Evolutionary conservation across 176 grass and related monocot genomes (phyloP).

Genomic region (Eremochloa ophiuroides): DNA sequence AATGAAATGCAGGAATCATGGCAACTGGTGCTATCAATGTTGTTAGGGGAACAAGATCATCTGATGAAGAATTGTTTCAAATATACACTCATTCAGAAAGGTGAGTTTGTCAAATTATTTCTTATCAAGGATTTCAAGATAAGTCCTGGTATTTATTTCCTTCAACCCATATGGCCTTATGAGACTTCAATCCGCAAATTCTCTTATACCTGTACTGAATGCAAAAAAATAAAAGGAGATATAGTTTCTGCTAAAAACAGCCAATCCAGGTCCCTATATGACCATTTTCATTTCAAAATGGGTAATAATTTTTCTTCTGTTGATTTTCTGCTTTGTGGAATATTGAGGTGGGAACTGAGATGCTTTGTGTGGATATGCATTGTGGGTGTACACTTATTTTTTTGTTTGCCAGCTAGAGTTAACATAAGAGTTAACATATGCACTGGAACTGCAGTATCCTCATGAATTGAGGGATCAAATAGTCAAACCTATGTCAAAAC

Average conservation of each 20-base stretch:
- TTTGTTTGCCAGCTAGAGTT: slow-evolving; percentile 4
- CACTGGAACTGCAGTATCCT: background rate
- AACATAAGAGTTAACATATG: too few relatives aligned
- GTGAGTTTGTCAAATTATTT: slow-evolving; percentile 27
- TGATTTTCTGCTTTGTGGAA: slow-evolving; percentile 14
- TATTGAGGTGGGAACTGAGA: slow-evolving; percentile 10
- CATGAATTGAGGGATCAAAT: background rate
- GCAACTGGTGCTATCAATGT: slow-evolving; percentile 92
- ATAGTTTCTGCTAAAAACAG: slow-evolving; percentile 10
- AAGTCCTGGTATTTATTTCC: background rate
- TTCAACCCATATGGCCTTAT: background rate
- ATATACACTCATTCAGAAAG: slow-evolving; percentile 97
- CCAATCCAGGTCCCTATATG: background rate
- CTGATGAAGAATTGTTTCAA: slow-evolving; percentile 80
- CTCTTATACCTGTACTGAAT: background rate
- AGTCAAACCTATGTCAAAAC: background rate
- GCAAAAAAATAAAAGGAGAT: background rate
- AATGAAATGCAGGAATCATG: slow-evolving; percentile 73
- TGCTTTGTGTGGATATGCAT: background rate
- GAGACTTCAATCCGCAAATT: background rate
- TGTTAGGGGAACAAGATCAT: slow-evolving; percentile 83
- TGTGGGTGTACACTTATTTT: background rate
- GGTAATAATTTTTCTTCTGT: slow-evolving; percentile 3
- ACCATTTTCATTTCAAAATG: background rate
- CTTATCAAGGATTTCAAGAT: background rate